Base-by-base conservation (phyloP, 495 filamentous ascomycete genomes). In the Penicillium chermesinum region DNA sequence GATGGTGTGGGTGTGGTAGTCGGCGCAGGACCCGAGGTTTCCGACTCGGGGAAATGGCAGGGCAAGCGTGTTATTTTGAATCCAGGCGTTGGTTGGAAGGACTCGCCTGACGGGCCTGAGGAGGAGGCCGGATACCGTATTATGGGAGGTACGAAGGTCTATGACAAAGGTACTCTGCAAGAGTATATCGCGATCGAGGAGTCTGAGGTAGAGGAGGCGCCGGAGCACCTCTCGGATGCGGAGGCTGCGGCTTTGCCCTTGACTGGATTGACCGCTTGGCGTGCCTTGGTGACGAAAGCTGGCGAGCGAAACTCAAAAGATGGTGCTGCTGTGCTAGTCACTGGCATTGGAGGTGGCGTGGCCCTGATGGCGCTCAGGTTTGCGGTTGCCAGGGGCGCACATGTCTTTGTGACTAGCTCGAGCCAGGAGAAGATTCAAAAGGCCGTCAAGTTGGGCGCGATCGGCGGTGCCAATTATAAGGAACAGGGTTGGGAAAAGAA, bases 231-330 rank as follows among this genome's bases (percentile, higher is more conserved):
- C 7, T 73, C 67, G 0, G 66, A 83, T 46, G 74, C 72, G 0
- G 88, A 95, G 67, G 88, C 85, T 0, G 91, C 89, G 0, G 88
- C 87, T 12, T 54, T 96, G 22, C 89, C 90, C 1, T 63, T 95
- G 25, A 85, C 84, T 0, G 91, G 89, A 0, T 59, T 95, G 53
- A 96, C 91, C n/a, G 91, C 74, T 9, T 96, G 87, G 86, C 72
- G 91, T 27, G 90, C 91, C 0, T 66, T 90, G 44, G 76, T 90
- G 16, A 84, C 74, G 1, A 96, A 91, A 60, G 76, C 73, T 30
- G 78, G 72, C 0, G 72, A 74, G 49, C 59, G 41, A 46, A 79
- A 81, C 52, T 78, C 83, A 0, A 52, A 67, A 14, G 49, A 65
- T 7, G 87, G 84, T 3, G 68, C 76, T 42, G 87, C 87, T 49